phyloP scores from a whole-genome alignment of 352 stramenopile genomes.

The Globisporangium recalcitrans region DNA sequence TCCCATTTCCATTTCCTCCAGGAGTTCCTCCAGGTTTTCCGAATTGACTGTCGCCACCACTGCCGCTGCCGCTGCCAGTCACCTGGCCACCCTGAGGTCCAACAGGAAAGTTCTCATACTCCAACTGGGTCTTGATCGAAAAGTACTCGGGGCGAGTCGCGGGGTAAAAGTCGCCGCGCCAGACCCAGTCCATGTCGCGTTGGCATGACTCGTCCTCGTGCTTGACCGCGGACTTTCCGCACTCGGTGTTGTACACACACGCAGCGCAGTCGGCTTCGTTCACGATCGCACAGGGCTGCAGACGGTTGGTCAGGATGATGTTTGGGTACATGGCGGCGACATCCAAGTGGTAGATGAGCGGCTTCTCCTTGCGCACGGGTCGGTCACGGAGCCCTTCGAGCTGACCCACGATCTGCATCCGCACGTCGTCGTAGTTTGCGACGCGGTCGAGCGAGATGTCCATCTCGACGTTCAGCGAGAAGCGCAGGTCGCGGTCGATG shows the following conservation, averaged over 20 bases:
- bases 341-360: conserved; percentile 99
- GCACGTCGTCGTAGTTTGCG: conserved; percentile 85
- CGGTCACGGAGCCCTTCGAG: conserved; percentile 93
- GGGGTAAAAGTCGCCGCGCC: conserved; percentile 96
- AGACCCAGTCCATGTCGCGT: conserved; percentile 97
- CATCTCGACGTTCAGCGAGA: conserved; percentile 94
- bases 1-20: conserved; percentile 5
- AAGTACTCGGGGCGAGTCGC: conserved; percentile 94
- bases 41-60: conserved; percentile 10
- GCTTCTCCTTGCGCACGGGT: conserved; percentile 87
- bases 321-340: conserved; percentile 99
- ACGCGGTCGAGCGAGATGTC: conserved; percentile 87
- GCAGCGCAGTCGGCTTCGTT: conserved; percentile 93
- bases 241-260: conserved; percentile 92
- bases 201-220: conserved; percentile 92
- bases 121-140: conserved; percentile 93
- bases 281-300: conserved; percentile 97
- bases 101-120: conserved; percentile 82
- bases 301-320: conserved; percentile 99
- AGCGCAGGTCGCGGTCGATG: conserved; percentile 96
- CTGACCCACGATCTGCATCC: conserved; percentile 89
- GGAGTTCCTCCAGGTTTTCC: conserved; percentile 11
- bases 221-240: conserved; percentile 55
- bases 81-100: conserved; percentile 7
- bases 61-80: not conserved